Conservation (phyloP, 129 eudicot species). For the Saussurea involucrata region DNA sequence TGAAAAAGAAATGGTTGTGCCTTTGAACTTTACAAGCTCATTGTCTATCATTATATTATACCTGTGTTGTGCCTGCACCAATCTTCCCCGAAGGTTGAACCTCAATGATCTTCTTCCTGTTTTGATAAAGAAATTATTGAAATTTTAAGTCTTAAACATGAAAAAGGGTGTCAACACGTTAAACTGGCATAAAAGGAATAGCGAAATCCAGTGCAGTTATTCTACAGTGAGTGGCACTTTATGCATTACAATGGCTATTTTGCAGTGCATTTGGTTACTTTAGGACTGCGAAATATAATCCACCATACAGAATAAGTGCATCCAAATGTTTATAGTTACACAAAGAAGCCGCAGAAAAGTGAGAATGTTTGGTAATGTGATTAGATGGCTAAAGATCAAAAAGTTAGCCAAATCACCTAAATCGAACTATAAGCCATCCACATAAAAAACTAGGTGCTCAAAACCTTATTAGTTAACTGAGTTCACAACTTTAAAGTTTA, state of each 20-base stretch:
- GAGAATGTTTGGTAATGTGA: background rate
- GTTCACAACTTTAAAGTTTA: background rate
- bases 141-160: background rate
- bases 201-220: background rate
- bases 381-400: background rate
- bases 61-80: slow-evolving; percentile 65
- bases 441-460: background rate
- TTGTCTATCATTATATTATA: slow-evolving; percentile 18
- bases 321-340: slow-evolving; percentile 3
- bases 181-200: background rate
- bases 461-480: background rate
- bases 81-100: slow-evolving; percentile 63
- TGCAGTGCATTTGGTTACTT: slow-evolving; percentile 10
- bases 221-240: slow-evolving; percentile 1
- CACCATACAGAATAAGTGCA: background rate
- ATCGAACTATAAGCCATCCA: background rate
- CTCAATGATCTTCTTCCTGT: slow-evolving; percentile 53
- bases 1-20: background rate
- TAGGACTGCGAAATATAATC: background rate
- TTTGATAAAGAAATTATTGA: slow-evolving; percentile 5
- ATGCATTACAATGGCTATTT: background rate
- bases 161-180: background rate
- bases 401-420: background rate
- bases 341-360: background rate
- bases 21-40: slow-evolving; percentile 4